These are phyloP conservation scores for Claviceps quebecensis DNA, from an alignment of 2,329 filamentous ascomycete species.

Conservation along the genomic window DNA sequence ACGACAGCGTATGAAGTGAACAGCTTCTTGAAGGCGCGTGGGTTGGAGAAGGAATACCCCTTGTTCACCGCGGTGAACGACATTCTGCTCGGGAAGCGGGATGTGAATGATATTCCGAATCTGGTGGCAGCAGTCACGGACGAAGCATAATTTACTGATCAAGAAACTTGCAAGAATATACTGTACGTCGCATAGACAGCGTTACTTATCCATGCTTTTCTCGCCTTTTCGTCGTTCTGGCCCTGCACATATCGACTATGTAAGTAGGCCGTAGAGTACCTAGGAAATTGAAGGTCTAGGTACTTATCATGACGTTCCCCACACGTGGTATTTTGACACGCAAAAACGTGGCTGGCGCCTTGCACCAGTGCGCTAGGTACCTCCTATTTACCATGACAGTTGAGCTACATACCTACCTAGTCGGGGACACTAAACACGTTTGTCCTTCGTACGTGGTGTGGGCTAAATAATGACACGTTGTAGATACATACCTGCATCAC, in stretches of 20 bases:
- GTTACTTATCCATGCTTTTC: too few relatives aligned
- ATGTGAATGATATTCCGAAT: slow-evolving; percentile 67
- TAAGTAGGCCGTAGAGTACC: not conserved
- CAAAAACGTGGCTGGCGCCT: not conserved
- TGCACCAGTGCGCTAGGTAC: not conserved
- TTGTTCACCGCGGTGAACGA: slow-evolving; percentile 79
- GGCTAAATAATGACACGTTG: too few relatives aligned
- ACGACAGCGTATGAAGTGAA: slow-evolving; percentile 86
- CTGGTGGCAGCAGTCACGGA: slow-evolving; percentile 33
- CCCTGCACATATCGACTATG: not conserved
- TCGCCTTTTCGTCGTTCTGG: too few relatives aligned
- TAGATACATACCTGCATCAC: too few relatives aligned
- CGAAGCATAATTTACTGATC: slow-evolving; percentile 2
- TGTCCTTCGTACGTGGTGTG: too few relatives aligned
- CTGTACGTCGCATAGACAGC: too few relatives aligned
- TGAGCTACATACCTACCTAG: not conserved
- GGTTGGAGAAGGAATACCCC: slow-evolving; percentile 71
- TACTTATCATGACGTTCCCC: not conserved
- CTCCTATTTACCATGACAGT: too few relatives aligned
- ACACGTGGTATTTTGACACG: not conserved
- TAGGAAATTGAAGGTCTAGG: not conserved
- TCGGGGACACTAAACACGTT: too few relatives aligned
- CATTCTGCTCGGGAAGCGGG: slow-evolving; percentile 62
- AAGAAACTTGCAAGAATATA: too few relatives aligned
- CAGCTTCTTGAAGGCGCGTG: slow-evolving; percentile 67